Evolutionary conservation across 208 protist genomes (phyloP), one percentile per base, ranked within the genome.

Genomic region (Acanthamoeba castellanii): DNA sequence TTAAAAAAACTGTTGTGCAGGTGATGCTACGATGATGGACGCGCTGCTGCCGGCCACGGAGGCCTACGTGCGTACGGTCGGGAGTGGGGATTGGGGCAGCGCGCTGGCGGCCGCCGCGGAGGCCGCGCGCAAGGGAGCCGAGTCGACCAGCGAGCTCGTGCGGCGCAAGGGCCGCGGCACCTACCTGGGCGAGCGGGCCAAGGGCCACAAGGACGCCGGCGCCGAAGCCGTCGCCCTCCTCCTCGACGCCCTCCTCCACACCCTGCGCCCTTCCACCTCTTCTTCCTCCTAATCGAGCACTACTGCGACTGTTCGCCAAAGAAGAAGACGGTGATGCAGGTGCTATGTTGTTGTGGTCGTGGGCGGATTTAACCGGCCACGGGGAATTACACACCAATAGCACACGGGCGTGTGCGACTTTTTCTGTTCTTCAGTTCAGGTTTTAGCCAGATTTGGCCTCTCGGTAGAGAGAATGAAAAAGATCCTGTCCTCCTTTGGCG

Each of bases 1-100:
- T n/a, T 42, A 42, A 42, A 4, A 42, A 42, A 52, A 18, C 7
- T 8, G 8, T 32, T 87, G 78, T 55, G 57, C 57, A 57, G 90
- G 93, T 22, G 93, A 95, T 42, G 20, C n/a, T 16, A 95, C 93
- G 25, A 81, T 90, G 72, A 64, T 95, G 37, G 93, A 95, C 47
- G 81, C 93, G 7, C 82, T 95, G n/a, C 61, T 93, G 42, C 93
- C 93, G 27, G 93, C 93, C 11, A 52, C 70, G n/a, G 34, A 92
- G 4, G 45, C 87, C 52, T 92, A 74, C 47, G 13, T 27, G 1
- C 16, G 14, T 1, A 34, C 57, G 3, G 9, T 68, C 27, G 27
- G 9, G 30, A 8, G 37, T 1, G 30, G 27, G 2, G 61, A 66
- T 9, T 32, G 25, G 47, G 8, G 8, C 32, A 25, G 42, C 13